A percentile compares a stretch with the other conserved stretches of the same genome.
phyloP scores from a whole-genome alignment of 371 early-diverging fungal species.

The Mortierella sp. region DNA sequence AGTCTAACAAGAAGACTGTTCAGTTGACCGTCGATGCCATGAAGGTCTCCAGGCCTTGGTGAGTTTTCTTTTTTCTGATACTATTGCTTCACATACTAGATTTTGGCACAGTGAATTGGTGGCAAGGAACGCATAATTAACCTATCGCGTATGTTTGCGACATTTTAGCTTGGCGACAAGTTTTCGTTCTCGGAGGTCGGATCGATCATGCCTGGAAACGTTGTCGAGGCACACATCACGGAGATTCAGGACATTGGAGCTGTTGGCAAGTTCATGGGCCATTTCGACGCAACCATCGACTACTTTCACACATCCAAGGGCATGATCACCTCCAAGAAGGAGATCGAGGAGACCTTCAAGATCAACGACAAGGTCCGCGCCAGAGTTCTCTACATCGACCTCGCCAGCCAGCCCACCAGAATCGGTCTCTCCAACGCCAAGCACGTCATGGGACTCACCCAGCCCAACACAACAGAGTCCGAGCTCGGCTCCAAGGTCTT shows the following conservation, averaged over 20 bases:
- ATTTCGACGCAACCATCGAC: slow-evolving; percentile 73
- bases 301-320: slow-evolving; percentile 65
- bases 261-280: slow-evolving; percentile 75
- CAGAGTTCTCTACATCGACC: slow-evolving; percentile 73
- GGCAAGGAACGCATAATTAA: neutral
- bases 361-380: slow-evolving; percentile 68
- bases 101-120: neutral
- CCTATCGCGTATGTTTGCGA: neutral
- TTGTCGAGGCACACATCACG: slow-evolving; percentile 69
- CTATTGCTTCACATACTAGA: neutral
- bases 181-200: slow-evolving; percentile 66
- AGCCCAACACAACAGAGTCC: slow-evolving; percentile 49
- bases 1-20: slow-evolving; percentile 68
- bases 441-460: slow-evolving; percentile 63
- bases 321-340: slow-evolving; percentile 46
- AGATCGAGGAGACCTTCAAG: slow-evolving; percentile 66
- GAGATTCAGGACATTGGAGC: slow-evolving; percentile 71
- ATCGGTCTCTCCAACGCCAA: slow-evolving; percentile 73
- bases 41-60: slow-evolving; percentile 66
- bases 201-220: slow-evolving; percentile 76
- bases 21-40: slow-evolving; percentile 71
- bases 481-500: slow-evolving; percentile 42
- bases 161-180: slow-evolving; percentile 53
- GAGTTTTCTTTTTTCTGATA: slow-evolving; percentile 9
- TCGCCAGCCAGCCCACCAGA: slow-evolving; percentile 68